A percentile compares a stretch with the other conserved stretches of the same genome.
These are phyloP conservation scores for Aspergillus hancockii DNA, from an alignment of 495 filamentous ascomycete species.

Conservation along the genomic window DNA sequence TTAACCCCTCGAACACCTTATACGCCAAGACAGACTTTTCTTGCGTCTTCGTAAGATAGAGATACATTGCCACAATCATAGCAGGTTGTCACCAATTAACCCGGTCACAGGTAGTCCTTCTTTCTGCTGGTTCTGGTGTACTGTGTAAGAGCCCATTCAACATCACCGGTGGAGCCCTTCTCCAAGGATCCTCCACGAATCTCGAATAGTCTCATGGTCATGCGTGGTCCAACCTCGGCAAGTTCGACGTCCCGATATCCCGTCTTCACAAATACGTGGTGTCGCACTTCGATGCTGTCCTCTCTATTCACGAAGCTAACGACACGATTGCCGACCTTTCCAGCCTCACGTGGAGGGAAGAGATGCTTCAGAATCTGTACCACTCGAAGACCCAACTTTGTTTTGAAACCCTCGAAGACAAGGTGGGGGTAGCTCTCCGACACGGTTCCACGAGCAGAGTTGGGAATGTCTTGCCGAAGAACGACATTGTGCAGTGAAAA, in stretches of 20 bases:
- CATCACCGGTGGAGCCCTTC: conserved; percentile 87
- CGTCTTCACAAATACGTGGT: conserved; percentile 82
- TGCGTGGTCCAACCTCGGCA: conserved; percentile 90
- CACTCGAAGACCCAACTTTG: conserved; percentile 77
- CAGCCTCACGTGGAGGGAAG: conserved; percentile 84
- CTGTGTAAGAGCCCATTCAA: conserved; percentile 92
- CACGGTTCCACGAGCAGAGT: conserved; percentile 83
- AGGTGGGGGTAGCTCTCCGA: conserved; percentile 92
- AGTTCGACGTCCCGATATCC: conserved; percentile 87
- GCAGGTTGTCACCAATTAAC: conserved; percentile 2
- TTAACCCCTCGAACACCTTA: conserved; percentile 25
- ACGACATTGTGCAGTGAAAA: conserved; percentile 96
- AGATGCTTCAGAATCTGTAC: conserved; percentile 93
- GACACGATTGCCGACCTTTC: conserved; percentile 82
- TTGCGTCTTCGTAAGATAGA: conserved; percentile 22
- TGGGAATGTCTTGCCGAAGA: conserved; percentile 89
- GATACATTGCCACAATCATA: conserved; percentile 4
- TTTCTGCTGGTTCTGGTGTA: conserved; percentile 91
- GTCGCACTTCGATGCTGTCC: conserved; percentile 85
- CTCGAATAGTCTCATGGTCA: conserved; percentile 96
- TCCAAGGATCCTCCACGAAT: conserved; percentile 92
- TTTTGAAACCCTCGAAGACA: conserved; percentile 92
- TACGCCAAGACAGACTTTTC: conserved; percentile 29
- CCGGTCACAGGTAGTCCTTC: conserved; percentile 81
- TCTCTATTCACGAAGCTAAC: conserved; percentile 95